Conservation (phyloP, 768 basidiomycete species). For the Hygrocybe coccinea region DNA sequence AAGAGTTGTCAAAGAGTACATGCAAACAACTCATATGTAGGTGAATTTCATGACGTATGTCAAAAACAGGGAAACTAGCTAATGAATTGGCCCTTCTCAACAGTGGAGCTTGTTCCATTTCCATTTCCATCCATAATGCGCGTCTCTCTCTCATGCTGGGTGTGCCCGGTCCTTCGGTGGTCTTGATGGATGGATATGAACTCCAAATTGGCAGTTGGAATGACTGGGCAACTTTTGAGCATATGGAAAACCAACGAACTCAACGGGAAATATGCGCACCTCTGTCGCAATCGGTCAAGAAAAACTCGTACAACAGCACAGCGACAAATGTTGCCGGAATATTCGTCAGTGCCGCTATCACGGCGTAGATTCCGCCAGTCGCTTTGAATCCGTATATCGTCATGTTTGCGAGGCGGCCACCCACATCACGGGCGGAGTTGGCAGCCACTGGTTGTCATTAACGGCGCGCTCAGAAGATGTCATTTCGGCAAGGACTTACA, state of each 20-base stretch:
- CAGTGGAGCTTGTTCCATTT: not conserved
- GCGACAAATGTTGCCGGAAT: constrained; percentile 60
- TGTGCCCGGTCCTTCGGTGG: not conserved
- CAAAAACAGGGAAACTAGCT: too few species aligned
- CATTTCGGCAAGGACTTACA: constrained; percentile 30
- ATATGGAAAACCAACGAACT: not conserved
- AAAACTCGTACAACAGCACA: constrained; percentile 48
- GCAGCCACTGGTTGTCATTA: constrained; percentile 41
- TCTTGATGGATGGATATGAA: constrained; percentile 11
- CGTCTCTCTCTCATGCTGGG: not conserved
- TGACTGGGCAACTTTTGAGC: not conserved
- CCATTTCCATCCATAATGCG: not conserved
- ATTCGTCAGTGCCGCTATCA: constrained; percentile 59
- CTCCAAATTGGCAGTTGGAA: constrained; percentile 8
- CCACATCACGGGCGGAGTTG: constrained; percentile 66
- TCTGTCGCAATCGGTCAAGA: constrained; percentile 55
- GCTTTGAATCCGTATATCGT: constrained; percentile 52
- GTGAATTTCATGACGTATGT: too few species aligned
- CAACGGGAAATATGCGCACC: constrained; percentile 33
- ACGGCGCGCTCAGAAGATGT: not conserved
- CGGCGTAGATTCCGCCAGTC: constrained; percentile 45
- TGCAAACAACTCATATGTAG: too few species aligned
- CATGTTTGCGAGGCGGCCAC: constrained; percentile 56
- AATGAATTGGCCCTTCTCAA: not conserved
- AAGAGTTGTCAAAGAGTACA: too few species aligned